Evolutionary conservation across 176 grass and related monocot genomes (phyloP).

Genomic region (Hsuehochloa calcarea): DNA sequence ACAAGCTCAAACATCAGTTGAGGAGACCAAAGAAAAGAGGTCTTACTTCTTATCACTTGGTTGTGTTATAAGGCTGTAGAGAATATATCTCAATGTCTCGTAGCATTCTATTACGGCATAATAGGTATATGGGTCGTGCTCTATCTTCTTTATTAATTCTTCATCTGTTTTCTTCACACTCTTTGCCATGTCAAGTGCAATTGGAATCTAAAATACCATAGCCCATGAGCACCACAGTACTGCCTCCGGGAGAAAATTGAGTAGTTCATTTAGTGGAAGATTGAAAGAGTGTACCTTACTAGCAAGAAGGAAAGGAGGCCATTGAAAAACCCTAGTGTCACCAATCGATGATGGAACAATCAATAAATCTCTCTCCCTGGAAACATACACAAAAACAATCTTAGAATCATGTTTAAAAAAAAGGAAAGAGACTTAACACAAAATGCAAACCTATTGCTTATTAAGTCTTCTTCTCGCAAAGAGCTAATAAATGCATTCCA

Average conservation of each 20-base stretch:
- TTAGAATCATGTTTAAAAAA: not conserved
- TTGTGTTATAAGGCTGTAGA: slow-evolving; percentile 52
- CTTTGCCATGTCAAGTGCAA: slow-evolving; percentile 85
- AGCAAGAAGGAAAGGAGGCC: slow-evolving; percentile 96
- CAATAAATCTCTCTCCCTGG: slow-evolving; percentile 74
- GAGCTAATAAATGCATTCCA: slow-evolving; percentile 90
- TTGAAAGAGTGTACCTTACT: slow-evolving; percentile 62
- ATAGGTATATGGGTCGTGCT: slow-evolving; percentile 61
- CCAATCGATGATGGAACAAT: slow-evolving; percentile 69
- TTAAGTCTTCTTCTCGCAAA: slow-evolving; percentile 86
- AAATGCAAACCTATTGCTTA: slow-evolving; percentile 65
- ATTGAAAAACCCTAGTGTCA: slow-evolving; percentile 63
- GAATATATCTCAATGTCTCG: slow-evolving; percentile 55
- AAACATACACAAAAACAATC: slow-evolving; percentile 25
- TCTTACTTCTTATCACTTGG: slow-evolving; percentile 54
- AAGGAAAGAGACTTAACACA: slow-evolving; percentile 5
- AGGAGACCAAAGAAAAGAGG: not conserved
- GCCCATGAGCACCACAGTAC: not conserved
- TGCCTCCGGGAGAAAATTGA: not conserved
- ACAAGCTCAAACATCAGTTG: slow-evolving; percentile 1
- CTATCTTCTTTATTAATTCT: slow-evolving; percentile 69
- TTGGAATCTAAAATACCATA: slow-evolving; percentile 64
- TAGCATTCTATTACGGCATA: slow-evolving; percentile 82
- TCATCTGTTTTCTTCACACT: slow-evolving; percentile 74
- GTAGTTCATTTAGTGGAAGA: slow-evolving; percentile 1